Base-by-base conservation (phyloP, 306 rosid species). In the Dryas alaskensis region DNA sequence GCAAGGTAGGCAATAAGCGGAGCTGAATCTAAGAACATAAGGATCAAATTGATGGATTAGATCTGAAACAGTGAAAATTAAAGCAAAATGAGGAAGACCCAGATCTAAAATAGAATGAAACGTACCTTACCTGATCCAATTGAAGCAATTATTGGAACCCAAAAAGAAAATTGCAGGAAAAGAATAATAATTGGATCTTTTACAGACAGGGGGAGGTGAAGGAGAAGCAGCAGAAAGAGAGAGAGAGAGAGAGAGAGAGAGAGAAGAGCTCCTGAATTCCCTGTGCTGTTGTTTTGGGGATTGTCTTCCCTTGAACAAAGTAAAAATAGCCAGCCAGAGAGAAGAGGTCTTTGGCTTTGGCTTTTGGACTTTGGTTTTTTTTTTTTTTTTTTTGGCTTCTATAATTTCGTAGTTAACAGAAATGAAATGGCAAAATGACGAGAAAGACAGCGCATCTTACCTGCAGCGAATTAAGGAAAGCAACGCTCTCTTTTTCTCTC, bases 381-480 rank as follows among this genome's bases (percentile, higher is more conserved):
- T 40, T 5, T 6, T 7, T 73, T 10, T 14, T 0, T 45, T 53
- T 78, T 67, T 69, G 73, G 60, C 78, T 53, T 82, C 74, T 51
- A 43, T 42, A 72, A 75, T 78, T 79, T 80, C 65, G 67, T 79
- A 71, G 80, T 46, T 19, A 69, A 39, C 7, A 10, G 13, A 55
- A 49, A 6, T 45, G 12, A 39, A 37, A 69, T 67, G 44, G n/a
- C 61, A 55, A 73, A 58, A 61, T 76, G 77, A 76, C 79, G 85
- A 86, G 83, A 78, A 67, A 77, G 92, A 87, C 90, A 81, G 85
- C 92, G 84, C 92, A 86, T 69, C 86, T 76, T 72, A 72, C 81
- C 84, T 86, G 90, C 87, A 76, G 84, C 53, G 63, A 81, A 60
- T 75, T 69, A 45, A 39, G 76, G 78, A 70, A 40, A 53, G 19